Percentiles rank a stretch among this genome's conserved stretches.
phyloP scores from a whole-genome alignment of 306 rosid species.

The Acacia melanoxylon region DNA sequence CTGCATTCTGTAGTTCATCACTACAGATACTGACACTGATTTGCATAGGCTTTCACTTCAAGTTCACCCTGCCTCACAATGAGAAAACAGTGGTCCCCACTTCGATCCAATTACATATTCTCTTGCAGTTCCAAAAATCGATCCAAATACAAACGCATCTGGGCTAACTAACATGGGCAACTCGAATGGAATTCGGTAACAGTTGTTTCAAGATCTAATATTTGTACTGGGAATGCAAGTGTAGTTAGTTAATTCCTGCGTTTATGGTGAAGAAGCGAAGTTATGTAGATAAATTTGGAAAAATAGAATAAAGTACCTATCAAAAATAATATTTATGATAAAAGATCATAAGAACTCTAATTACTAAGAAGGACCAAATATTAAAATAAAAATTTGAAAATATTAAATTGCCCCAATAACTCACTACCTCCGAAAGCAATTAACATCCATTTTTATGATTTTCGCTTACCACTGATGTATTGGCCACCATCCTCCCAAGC shows the following conservation, averaged over 20 bases:
- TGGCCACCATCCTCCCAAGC: too few species aligned
- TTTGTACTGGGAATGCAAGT: neutral
- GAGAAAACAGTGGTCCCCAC: neutral
- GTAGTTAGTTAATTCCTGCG: neutral
- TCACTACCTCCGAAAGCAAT: too few species aligned
- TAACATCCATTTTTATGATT: too few species aligned
- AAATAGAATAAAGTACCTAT: too few species aligned
- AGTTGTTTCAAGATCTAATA: neutral
- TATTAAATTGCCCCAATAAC: too few species aligned
- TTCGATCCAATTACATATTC: neutral
- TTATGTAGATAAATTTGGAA: neutral
- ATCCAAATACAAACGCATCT: neutral
- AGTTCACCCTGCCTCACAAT: neutral
- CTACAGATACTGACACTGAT: neutral
- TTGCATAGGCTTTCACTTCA: neutral
- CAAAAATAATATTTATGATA: too few species aligned
- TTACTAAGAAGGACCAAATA: too few species aligned
- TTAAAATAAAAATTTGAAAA: too few species aligned
- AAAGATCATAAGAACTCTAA: too few species aligned
- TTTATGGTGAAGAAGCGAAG: neutral
- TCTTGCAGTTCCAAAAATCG: neutral
- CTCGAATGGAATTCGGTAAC: neutral
- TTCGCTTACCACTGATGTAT: too few species aligned
- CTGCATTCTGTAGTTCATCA: constrained; percentile 48
- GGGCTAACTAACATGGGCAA: neutral